Evolutionary conservation across 108 stramenopile genomes (phyloP).

Genomic region (Skeletonema costatum): DNA sequence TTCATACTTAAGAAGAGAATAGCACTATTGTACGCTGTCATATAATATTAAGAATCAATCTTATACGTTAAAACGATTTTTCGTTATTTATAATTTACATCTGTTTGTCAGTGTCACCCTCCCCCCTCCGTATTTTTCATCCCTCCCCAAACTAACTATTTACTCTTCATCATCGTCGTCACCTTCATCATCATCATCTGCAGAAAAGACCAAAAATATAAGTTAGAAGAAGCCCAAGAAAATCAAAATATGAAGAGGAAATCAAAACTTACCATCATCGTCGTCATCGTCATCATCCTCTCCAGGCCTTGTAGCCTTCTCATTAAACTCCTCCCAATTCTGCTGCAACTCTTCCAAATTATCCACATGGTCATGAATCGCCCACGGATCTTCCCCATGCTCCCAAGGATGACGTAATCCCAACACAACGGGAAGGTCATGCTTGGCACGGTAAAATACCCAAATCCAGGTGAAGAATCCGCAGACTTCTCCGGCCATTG

Average conservation of each 20-base stretch:
- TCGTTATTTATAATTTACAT: neutral
- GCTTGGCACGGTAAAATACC: slow-evolving; percentile 77
- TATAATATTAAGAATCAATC: neutral
- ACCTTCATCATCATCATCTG: neutral
- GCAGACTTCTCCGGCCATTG: slow-evolving; percentile 61
- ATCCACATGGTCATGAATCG: slow-evolving; percentile 43
- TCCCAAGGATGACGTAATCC: slow-evolving; percentile 88
- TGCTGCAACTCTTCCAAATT: slow-evolving; percentile 48
- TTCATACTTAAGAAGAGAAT: neutral
- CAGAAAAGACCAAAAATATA: neutral
- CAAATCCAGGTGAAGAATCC: slow-evolving; percentile 84
- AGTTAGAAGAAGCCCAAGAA: neutral
- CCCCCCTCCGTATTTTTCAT: neutral
- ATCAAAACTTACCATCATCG: slow-evolving; percentile 50
- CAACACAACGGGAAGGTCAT: slow-evolving; percentile 74
- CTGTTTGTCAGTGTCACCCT: neutral
- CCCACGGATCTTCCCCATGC: slow-evolving; percentile 60
- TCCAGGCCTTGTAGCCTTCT: slow-evolving; percentile 54
- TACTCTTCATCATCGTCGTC: neutral
- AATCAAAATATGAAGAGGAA: neutral
- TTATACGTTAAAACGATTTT: neutral
- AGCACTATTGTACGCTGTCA: neutral
- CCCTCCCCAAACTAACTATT: neutral
- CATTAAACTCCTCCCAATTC: slow-evolving; percentile 62
- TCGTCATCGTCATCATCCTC: slow-evolving; percentile 74